Evolutionary conservation across 345 rosid genomes (phyloP).

Genomic region (Citrus maxima): DNA sequence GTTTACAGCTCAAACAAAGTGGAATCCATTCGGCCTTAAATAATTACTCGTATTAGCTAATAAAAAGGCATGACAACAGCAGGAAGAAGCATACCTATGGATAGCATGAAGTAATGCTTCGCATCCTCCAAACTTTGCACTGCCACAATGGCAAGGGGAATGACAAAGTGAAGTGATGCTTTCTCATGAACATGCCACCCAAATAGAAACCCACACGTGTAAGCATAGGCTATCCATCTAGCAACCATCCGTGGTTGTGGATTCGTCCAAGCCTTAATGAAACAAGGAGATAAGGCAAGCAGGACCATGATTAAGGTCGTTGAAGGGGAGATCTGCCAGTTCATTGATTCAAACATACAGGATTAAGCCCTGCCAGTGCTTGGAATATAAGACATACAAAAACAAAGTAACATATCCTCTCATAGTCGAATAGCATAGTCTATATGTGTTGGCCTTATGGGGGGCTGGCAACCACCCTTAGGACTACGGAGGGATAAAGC

Average conservation of each 20-base stretch:
- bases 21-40: not conserved
- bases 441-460: not conserved
- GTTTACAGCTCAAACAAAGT: not conserved
- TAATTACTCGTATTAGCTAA: not conserved
- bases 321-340: slow-evolving; percentile 66
- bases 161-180: slow-evolving; percentile 86
- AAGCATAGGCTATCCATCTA: slow-evolving; percentile 83
- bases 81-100: slow-evolving; percentile 53
- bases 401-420: not conserved
- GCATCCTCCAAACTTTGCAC: slow-evolving; percentile 77
- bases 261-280: slow-evolving; percentile 69
- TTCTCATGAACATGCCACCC: slow-evolving; percentile 99
- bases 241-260: slow-evolving; percentile 49
- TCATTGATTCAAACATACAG: not conserved
- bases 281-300: slow-evolving; percentile 73
- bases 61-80: not conserved
- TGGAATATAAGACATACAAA: not conserved
- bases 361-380: not conserved
- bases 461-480: too few species aligned
- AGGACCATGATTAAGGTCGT: slow-evolving; percentile 67
- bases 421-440: not conserved
- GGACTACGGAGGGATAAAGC: too few species aligned
- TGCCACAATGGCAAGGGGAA: slow-evolving; percentile 76
- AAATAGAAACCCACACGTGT: slow-evolving; percentile 80
- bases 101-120: slow-evolving; percentile 73